Evolutionary conservation across 345 rosid species (phyloP), one percentile per base, ranked within the genome.

Genomic region (Cardamine occulta): DNA sequence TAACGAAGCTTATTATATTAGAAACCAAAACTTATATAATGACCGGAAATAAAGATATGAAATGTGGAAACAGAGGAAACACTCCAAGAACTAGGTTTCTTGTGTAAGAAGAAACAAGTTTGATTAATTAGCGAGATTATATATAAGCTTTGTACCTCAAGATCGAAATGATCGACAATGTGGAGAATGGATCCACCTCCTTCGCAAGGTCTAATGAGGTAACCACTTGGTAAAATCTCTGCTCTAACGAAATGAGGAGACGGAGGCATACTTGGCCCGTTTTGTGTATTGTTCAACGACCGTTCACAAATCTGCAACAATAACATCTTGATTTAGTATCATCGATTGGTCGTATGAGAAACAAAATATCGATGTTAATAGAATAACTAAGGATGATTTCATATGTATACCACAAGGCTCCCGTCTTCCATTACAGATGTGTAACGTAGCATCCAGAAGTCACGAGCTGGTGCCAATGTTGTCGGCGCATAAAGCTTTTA

Each of bases 141-240:
- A 8, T 24, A 17, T 6, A 58, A 39, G 65, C 17, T 53, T 14
- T 8, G 44, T 47, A 92, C 99, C 97, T 92, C 99, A 49, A 92
- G 85, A 84, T 95, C 97, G 79, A 90, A 63, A 80, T 95, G 99
- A 77, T 95, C 97, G 45, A 95, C 99, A 49, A 95, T 84, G 74
- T 95, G 97, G 80, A 95, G 86, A 71, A 94, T 87, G 23, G 98
- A 94, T 21, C 98, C 98, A 68, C 98, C 97, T 35, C 98, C 98
- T 85, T 95, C 99, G 74, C 99, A 95, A 11, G 99, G 99, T 73
- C 99, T 80, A 76, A 95, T 89, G 73, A 95, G 78, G 78, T 92
- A 95, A 28, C 99, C 99, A 67, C 97, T 95, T 13, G 99, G 96
- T 57, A 95, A 82, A 78, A 89, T 82, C 84, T 92, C 97, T 54